phyloP scores from a whole-genome alignment of 2,329 filamentous ascomycete species.

The Chalaropsis thielavioides region DNA sequence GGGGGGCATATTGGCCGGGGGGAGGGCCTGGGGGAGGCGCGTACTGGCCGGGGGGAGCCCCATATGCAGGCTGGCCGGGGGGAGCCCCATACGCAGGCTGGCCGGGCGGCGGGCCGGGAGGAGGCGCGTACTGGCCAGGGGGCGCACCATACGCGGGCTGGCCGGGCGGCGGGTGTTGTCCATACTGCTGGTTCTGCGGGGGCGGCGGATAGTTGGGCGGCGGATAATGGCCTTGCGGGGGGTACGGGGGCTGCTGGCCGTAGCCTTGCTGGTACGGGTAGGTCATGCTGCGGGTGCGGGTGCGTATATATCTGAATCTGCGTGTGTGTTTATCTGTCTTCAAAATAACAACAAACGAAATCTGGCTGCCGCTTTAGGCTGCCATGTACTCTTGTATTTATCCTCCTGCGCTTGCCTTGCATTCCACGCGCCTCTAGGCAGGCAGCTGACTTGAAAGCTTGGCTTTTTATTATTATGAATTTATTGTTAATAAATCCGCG shows the following conservation, averaged over 20 bases:
- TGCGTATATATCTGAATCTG: too few relatives aligned
- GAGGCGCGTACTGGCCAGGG: conserved; percentile 17
- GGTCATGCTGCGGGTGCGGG: conserved; percentile 4
- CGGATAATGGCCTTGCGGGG: conserved; percentile 23
- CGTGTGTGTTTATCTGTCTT: too few relatives aligned
- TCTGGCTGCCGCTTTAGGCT: too few relatives aligned
- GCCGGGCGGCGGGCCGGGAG: conserved; percentile 11
- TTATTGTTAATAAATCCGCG: background rate
- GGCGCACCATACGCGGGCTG: too few relatives aligned
- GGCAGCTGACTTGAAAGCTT: background rate
- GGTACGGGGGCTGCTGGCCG: conserved; percentile 24
- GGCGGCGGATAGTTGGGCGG: conserved; percentile 22
- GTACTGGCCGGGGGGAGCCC: conserved; percentile 2
- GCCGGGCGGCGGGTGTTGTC: conserved; percentile 23
- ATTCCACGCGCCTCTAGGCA: background rate
- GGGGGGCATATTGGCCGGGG: conserved; percentile 18
- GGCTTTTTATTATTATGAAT: background rate
- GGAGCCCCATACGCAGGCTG: conserved; percentile 17
- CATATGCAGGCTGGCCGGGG: conserved; percentile 1
- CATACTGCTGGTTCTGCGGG: conserved; percentile 25
- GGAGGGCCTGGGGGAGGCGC: conserved; percentile 17
- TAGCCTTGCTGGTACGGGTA: conserved; percentile 20
- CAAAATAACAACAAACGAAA: too few relatives aligned
- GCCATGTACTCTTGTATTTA: background rate
- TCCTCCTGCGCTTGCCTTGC: background rate